A percentile compares a stretch with the other conserved stretches of the same genome.
Conservation (phyloP, 306 rosid genomes). For the Quercus parvula region DNA sequence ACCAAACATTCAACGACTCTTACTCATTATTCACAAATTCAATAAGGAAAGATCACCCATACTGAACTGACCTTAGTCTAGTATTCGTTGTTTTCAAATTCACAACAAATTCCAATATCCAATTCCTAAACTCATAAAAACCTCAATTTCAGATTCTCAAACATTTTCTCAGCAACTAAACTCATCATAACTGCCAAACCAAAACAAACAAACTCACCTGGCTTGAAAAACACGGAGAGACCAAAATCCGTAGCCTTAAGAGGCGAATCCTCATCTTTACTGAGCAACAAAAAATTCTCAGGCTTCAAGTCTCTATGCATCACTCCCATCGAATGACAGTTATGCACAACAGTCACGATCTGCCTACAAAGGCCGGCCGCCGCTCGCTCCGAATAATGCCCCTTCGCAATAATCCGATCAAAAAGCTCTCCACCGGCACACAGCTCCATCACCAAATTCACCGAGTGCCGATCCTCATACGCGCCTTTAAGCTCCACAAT, state of each 20-base stretch:
- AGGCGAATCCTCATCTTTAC: conserved; percentile 59
- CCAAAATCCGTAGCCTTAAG: conserved; percentile 94
- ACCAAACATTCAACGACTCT: background rate
- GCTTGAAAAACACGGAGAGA: conserved; percentile 81
- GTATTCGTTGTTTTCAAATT: background rate
- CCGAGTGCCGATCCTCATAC: conserved; percentile 94
- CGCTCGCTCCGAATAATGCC: conserved; percentile 91
- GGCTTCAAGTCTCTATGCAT: conserved; percentile 92
- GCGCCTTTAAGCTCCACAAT: conserved; percentile 88
- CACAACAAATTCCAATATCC: background rate
- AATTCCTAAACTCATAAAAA: background rate
- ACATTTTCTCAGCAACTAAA: background rate
- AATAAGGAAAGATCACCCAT: background rate
- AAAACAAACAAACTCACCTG: conserved; percentile 34
- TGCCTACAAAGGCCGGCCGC: conserved; percentile 83
- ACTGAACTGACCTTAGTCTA: background rate
- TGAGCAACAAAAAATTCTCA: conserved; percentile 77
- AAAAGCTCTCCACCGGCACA: conserved; percentile 98
- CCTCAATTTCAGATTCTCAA: background rate
- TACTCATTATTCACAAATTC: too few species aligned
- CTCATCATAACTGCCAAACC: too few species aligned
- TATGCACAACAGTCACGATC: conserved; percentile 83
- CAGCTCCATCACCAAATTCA: conserved; percentile 89
- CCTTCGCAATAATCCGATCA: conserved; percentile 79
- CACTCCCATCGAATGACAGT: conserved; percentile 93